phyloP scores from a whole-genome alignment of 106 monocot genomes.

The Dioscorea alata region DNA sequence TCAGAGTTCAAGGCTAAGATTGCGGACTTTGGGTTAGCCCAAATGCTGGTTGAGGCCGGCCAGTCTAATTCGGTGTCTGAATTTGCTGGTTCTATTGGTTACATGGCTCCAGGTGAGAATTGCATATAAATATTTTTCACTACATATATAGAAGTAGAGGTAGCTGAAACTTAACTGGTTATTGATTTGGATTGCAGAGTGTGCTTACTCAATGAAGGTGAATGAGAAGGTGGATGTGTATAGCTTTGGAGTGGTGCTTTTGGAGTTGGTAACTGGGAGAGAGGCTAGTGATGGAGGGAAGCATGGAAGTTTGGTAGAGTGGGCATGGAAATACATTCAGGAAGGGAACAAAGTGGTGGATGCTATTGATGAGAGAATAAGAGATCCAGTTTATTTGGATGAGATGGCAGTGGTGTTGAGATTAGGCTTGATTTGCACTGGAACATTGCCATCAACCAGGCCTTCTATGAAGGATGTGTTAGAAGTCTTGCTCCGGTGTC shows the following conservation, averaged over 20 bases:
- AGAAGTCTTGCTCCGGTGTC: constrained; percentile 47
- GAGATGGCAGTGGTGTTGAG: constrained; percentile 51
- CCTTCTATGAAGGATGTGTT: constrained; percentile 81
- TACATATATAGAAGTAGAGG: no score
- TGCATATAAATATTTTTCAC: no score
- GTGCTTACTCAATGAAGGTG: constrained; percentile 41
- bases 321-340: constrained; percentile 58
- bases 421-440: constrained; percentile 62
- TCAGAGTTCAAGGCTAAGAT: constrained; percentile 47
- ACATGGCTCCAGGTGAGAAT: constrained; percentile 77
- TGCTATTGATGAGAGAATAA: constrained; percentile 26
- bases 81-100: constrained; percentile 72
- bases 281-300: constrained; percentile 35
- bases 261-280: constrained; percentile 70
- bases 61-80: constrained; percentile 16
- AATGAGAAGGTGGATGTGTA: constrained; percentile 73
- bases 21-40: constrained; percentile 82
- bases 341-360: constrained; percentile 26
- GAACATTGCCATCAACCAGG: constrained; percentile 39
- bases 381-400: constrained; percentile 21
- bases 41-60: constrained; percentile 30
- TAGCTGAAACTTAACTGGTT: neutral
- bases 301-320: constrained; percentile 40
- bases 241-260: constrained; percentile 85
- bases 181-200: constrained; percentile 34